A percentile compares a stretch with the other conserved stretches of the same genome.
phyloP scores from a whole-genome alignment of 371 early-diverging fungal genomes.

The Lichtheimia corymbifera region DNA sequence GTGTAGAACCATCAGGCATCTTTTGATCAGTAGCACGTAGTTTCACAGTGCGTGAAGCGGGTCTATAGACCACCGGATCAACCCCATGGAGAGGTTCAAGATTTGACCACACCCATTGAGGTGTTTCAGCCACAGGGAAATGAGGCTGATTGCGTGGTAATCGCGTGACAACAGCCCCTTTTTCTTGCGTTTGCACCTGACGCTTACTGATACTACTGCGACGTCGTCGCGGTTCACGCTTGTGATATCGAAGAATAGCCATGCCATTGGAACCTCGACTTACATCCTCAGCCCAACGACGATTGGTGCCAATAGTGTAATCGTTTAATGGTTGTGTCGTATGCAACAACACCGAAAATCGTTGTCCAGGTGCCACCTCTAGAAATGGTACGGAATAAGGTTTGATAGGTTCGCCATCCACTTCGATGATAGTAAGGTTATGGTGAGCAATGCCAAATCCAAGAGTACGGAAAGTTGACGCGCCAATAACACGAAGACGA shows the following conservation, averaged over 20 bases:
- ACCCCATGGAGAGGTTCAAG: constrained; percentile 36
- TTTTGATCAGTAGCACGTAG: constrained; percentile 24
- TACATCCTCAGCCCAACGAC: constrained; percentile 36
- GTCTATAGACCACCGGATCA: constrained; percentile 25
- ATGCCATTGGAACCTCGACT: constrained; percentile 32
- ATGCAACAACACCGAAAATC: constrained; percentile 40
- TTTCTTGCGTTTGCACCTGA: no score
- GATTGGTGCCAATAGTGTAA: constrained; percentile 32
- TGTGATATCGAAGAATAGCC: constrained; percentile 29
- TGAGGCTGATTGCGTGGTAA: neutral
- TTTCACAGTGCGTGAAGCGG: constrained; percentile 28
- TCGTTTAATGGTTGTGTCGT: constrained; percentile 21
- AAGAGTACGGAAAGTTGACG: constrained; percentile 41
- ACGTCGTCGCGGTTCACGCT: no score
- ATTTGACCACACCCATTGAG: constrained; percentile 37
- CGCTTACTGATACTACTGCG: neutral
- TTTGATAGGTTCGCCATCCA: constrained; percentile 42
- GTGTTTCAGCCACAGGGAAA: constrained; percentile 5
- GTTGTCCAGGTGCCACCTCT: constrained; percentile 47
- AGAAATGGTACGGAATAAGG: constrained; percentile 29
- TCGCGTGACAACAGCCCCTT: neutral
- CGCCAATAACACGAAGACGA: constrained; percentile 43
- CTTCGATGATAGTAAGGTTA: constrained; percentile 45
- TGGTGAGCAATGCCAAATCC: constrained; percentile 43
- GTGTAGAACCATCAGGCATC: constrained; percentile 15